Evolutionary conservation across 148 eudicot species (phyloP), one percentile per base, ranked within the genome.

Genomic region (Chenopodium suecicum): DNA sequence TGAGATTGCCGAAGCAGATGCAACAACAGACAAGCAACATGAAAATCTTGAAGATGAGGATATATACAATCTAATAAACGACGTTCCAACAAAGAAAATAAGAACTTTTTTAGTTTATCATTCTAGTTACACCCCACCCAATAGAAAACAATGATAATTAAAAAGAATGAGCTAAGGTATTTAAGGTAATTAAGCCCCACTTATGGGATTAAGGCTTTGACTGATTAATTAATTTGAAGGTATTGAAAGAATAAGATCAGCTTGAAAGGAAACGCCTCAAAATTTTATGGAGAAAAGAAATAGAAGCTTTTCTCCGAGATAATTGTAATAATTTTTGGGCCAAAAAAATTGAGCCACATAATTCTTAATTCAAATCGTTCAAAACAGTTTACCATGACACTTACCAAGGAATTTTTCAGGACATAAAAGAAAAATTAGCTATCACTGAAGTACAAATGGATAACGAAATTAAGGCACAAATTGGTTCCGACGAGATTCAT

Each of bases 21-120:
- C 27, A 16, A 76, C 20, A 19, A 54, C 16, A 58, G 78, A 31
- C 2, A 58, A 7, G 19, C 79, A 76, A 19, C 78, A 58, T 60
- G 50, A 76, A 76, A n/a, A 56, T 14, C 67, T n/a, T 31, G 79
- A 76, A 76, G 79, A 76, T 7, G 65, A 7, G 27, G n/a, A 20
- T 19, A 19, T 32, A 54, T 56, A 60, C 48, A 62, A 16, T 23
- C 12, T 20, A 17, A 60, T 14, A 17, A 37, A 19, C 0, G 2
- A 7, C 34, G 48, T 58, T 76, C 20, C 14, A 13, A 23, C 68
- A 32, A 23, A 60, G 10, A 25, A 32, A 66, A 69, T 76, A 56
- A 76, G 68, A 58, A 76, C 25, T 5, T 60, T 25, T 27, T 76
- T 76, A 3, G 10, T 52, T 58, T 13, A 20, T 76, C 16, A 25